Conservation (phyloP, 352 stramenopile species). For the Globisporangium carolinianum region DNA sequence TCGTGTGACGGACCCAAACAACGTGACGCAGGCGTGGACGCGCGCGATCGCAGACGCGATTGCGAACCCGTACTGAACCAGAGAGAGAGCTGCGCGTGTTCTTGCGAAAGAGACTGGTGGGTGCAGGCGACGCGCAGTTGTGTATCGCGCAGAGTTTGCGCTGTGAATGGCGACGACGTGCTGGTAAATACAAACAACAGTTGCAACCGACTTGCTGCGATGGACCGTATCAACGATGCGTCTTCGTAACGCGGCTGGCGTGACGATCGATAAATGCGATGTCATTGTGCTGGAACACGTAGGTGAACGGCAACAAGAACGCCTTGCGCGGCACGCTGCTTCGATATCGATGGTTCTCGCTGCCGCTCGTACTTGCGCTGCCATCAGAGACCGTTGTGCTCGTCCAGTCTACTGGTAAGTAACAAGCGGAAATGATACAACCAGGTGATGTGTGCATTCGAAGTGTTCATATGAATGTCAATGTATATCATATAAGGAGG, state of each 20-base stretch:
- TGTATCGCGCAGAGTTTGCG: not conserved
- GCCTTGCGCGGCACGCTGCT: conserved; percentile 30
- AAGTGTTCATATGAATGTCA: no score
- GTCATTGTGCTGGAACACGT: conserved; percentile 95
- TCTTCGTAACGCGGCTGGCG: no score
- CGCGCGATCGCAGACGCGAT: conserved; percentile 15
- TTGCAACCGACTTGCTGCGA: no score
- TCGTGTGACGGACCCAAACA: conserved; percentile 25
- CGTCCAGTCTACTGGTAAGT: no score
- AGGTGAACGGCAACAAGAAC: conserved; percentile 87
- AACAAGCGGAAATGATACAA: no score
- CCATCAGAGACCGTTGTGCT: no score
- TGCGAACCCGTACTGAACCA: not conserved
- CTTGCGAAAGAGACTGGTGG: no score
- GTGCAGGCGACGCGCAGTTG: not conserved
- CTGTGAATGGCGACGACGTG: no score
- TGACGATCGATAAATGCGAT: conserved; percentile 89
- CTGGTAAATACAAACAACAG: no score
- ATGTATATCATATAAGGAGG: no score
- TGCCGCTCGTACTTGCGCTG: conserved; percentile 4
- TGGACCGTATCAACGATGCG: no score
- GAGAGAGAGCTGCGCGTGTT: not conserved
- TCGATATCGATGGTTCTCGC: conserved; percentile 10
- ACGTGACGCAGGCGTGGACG: conserved; percentile 19
- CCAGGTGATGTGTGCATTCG: no score